phyloP scores from a whole-genome alignment of 129 eudicot species.

The Deinandra increscens region DNA sequence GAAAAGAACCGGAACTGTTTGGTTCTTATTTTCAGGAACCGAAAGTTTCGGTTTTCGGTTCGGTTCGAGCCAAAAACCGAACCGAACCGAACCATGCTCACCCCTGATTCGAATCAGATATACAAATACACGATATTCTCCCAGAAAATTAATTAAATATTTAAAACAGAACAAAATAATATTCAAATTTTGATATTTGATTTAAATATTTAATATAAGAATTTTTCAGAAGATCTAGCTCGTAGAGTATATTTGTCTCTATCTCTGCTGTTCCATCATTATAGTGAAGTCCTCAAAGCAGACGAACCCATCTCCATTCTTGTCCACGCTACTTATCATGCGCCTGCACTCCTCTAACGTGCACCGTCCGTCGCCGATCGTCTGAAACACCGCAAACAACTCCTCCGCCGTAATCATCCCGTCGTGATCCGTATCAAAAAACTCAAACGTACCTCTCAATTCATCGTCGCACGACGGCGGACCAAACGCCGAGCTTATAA shows the following conservation, averaged over 20 bases:
- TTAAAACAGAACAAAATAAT: no score
- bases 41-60: no score
- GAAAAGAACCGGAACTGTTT: no score
- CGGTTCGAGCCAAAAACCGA: no score
- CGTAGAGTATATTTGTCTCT: constrained; percentile 29
- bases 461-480: constrained; percentile 56
- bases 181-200: constrained; percentile 16
- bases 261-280: constrained; percentile 66
- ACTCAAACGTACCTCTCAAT: constrained; percentile 55
- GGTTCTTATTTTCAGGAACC: no score
- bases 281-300: constrained; percentile 72
- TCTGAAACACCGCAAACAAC: constrained; percentile 46
- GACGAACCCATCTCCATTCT: constrained; percentile 71
- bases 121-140: no score
- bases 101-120: no score
- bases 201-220: constrained; percentile 2
- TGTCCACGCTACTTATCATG: constrained; percentile 74
- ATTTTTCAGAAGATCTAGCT: constrained; percentile 14
- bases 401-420: constrained; percentile 80
- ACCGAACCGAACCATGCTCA: no score
- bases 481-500: constrained; percentile 60
- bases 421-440: constrained; percentile 77
- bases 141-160: no score
- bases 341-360: constrained; percentile 77
- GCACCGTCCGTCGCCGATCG: constrained; percentile 63